Evolutionary conservation across 139 green algal genomes (phyloP).

Genomic region (Chlorokybus atmophyticus): DNA sequence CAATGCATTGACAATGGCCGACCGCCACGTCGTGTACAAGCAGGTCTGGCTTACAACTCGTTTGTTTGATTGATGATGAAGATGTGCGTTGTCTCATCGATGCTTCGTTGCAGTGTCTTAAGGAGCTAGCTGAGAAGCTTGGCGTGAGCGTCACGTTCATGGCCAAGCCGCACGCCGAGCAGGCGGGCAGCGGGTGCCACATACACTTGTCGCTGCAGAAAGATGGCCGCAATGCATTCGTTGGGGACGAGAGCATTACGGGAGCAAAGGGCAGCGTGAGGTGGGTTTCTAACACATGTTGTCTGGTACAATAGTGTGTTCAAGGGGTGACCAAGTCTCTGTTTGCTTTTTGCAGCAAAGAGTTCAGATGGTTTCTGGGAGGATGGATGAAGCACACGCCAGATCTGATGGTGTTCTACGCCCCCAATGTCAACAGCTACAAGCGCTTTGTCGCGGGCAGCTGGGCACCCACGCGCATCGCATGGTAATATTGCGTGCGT

Average conservation of each 20-base stretch:
- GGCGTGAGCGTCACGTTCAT: constrained; percentile 1
- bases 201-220: background rate
- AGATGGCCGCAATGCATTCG: background rate
- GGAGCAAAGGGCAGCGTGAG: too few relatives aligned
- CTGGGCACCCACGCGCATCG: background rate
- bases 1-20: background rate
- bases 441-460: constrained; percentile 1
- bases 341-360: background rate
- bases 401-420: background rate
- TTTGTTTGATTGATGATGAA: too few relatives aligned
- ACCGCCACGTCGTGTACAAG: constrained; percentile 5
- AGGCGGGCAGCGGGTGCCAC: background rate
- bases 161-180: background rate
- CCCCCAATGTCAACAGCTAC: constrained; percentile 5
- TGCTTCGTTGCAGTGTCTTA: constrained; percentile 1
- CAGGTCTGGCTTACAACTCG: too few relatives aligned
- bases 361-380: constrained; percentile 2
- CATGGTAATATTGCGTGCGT: too few relatives aligned
- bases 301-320: too few relatives aligned
- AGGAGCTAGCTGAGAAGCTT: background rate
- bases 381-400: background rate
- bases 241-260: constrained; percentile 1
- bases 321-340: too few relatives aligned
- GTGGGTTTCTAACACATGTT: too few relatives aligned
- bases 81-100: too few relatives aligned